Evolutionary conservation across 352 stramenopile species (phyloP).

Genomic region (Thalassiosira hispida): DNA sequence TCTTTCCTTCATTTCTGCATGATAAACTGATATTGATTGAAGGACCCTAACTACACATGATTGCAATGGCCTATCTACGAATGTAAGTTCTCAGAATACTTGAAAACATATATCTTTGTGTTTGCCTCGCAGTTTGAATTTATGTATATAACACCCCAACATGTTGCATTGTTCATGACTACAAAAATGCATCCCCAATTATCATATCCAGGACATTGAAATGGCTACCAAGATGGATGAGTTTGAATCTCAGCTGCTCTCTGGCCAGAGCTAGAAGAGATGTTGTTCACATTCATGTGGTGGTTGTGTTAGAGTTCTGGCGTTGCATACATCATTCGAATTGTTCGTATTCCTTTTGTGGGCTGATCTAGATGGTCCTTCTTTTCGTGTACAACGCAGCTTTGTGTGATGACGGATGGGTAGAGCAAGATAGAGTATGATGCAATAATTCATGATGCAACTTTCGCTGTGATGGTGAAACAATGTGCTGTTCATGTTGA

Average conservation of each 20-base stretch:
- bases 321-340: too few species aligned
- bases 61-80: conserved; percentile 91
- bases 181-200: conserved; percentile 7
- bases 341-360: too few species aligned
- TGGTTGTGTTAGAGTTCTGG: too few species aligned
- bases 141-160: background rate
- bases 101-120: background rate
- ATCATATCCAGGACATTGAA: conserved; percentile 59
- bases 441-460: too few species aligned
- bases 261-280: conserved; percentile 1
- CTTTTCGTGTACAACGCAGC: too few species aligned
- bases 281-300: too few species aligned
- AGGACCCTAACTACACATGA: conserved; percentile 95
- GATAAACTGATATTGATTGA: background rate
- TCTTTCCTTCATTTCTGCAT: background rate
- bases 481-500: too few species aligned
- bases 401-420: too few species aligned
- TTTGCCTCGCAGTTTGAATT: background rate
- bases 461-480: too few species aligned
- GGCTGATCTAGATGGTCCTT: too few species aligned
- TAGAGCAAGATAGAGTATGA: too few species aligned
- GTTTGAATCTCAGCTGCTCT: conserved; percentile 63
- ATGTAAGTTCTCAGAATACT: conserved; percentile 80
- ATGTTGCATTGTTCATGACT: conserved; percentile 12
- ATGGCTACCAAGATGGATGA: conserved; percentile 82